Base-by-base conservation (phyloP, 306 rosid genomes). In the Vigna trinervia region DNA sequence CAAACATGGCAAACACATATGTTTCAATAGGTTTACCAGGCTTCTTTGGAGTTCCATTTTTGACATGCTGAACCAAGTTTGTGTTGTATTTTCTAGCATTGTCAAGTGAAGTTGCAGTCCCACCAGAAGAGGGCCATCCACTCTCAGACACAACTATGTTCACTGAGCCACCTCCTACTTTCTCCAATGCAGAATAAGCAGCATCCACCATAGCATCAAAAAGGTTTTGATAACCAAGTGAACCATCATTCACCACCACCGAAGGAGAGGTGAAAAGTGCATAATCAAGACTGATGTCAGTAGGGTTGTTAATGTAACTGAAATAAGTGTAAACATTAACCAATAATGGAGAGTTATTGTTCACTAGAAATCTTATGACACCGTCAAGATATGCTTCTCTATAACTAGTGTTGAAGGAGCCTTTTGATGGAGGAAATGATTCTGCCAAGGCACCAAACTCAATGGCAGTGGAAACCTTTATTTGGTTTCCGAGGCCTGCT, bases 61-160 rank as follows among this genome's bases (percentile, higher is more conserved):
- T 91, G 2, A 54, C 88, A 46, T 81, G 86, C 5, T 1, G 58
- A 20, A 93, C 84, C 87, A 93, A 65, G 46, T 90, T 90, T 15
- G 12, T 38, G 36, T 84, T 82, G 15, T 86, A 87, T 52, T 83
- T 82, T 56, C 76, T 66, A 11, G 88, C 92, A 78, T 82, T 82
- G 1, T 79, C 85, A 10, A 36, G 56, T 4, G 83, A 54, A 57
- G 94, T 76, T 12, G 65, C 84, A 0, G 13, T 61, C 17, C 91
- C 88, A 5, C 85, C 85, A 10, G 71, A 71, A 0, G 91, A 80
- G 14, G 94, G 91, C 89, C 91, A 90, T 7, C 92, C 92, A 39
- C 73, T 82, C 75, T 90, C 87, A 0, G 90, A 77, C 14, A 84
- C 87, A 30, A 86, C 87, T 1, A 87, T 64, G 56, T 72, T 75